These are phyloP conservation scores for Trapa incisa DNA, from an alignment of 345 rosid genomes.

Conservation along the genomic window DNA sequence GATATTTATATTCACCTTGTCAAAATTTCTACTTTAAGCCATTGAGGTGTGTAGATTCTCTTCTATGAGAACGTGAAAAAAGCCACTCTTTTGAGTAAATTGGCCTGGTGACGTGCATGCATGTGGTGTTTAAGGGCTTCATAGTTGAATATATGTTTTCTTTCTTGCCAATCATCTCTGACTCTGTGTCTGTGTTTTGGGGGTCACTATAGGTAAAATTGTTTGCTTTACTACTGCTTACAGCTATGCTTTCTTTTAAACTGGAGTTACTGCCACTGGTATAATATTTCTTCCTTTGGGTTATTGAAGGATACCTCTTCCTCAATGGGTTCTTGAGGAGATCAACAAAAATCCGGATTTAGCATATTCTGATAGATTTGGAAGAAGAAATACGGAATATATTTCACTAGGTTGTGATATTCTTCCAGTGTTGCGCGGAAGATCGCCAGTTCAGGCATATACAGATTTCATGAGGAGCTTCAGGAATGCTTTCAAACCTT, in stretches of 20 bases:
- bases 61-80: background rate
- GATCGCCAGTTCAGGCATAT: slow-evolving; percentile 45
- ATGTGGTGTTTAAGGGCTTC: too few species aligned
- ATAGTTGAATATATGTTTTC: background rate
- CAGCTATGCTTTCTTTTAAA: background rate
- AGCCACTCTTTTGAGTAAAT: background rate
- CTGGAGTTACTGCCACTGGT: background rate
- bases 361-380: slow-evolving; percentile 35
- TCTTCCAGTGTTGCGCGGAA: slow-evolving; percentile 36
- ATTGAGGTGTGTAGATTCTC: background rate
- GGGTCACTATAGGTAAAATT: background rate
- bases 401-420: slow-evolving; percentile 46
- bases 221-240: background rate
- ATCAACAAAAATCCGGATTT: slow-evolving; percentile 34
- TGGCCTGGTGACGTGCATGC: background rate
- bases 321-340: slow-evolving; percentile 40
- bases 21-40: background rate
- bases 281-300: slow-evolving; percentile 1
- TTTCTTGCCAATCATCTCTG: background rate
- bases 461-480: slow-evolving; percentile 44
- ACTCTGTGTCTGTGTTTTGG: too few species aligned
- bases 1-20: background rate
- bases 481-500: slow-evolving; percentile 31
- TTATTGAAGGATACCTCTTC: slow-evolving; percentile 38
- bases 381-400: slow-evolving; percentile 37